These are phyloP conservation scores for Sphagnum contortum DNA, from an alignment of 225 moss, liverwort and hornwort species.

Conservation along the genomic window DNA sequence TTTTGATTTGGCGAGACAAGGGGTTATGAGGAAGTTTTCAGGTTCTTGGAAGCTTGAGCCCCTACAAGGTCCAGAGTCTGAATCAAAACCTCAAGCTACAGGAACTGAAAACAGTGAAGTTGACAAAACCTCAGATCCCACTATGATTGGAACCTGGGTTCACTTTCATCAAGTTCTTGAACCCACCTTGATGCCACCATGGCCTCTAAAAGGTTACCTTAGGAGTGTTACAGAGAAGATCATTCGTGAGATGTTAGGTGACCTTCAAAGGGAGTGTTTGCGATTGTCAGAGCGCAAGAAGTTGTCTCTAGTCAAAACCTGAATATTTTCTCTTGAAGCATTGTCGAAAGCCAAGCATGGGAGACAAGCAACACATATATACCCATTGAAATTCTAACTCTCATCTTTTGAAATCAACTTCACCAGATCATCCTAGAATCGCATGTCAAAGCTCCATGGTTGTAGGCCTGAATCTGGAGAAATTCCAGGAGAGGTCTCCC, in stretches of 20 bases:
- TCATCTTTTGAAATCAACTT: too few species aligned
- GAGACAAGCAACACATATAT: too few species aligned
- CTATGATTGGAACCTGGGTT: constrained; percentile 70
- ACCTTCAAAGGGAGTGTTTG: constrained; percentile 67
- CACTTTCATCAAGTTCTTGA: constrained; percentile 62
- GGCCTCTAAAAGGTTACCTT: constrained; percentile 73
- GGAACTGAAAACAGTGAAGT: background rate
- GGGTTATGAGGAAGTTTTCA: constrained; percentile 85
- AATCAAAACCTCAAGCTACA: constrained; percentile 5
- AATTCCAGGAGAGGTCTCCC: too few species aligned
- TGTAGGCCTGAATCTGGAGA: too few species aligned
- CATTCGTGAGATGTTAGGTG: constrained; percentile 61
- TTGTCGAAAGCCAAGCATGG: too few species aligned
- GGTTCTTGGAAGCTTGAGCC: constrained; percentile 85
- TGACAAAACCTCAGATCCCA: background rate
- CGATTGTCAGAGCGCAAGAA: constrained; percentile 53
- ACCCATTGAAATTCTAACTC: too few species aligned
- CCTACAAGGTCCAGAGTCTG: constrained; percentile 17
- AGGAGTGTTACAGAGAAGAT: constrained; percentile 58
- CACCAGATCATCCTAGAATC: too few species aligned
- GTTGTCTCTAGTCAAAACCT: too few species aligned
- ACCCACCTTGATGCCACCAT: constrained; percentile 71
- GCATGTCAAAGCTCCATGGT: too few species aligned
- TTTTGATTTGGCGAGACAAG: constrained; percentile 57
- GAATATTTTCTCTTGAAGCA: too few species aligned